Conservation (phyloP, 768 basidiomycete species). For the Pleurotus djamor region DNA sequence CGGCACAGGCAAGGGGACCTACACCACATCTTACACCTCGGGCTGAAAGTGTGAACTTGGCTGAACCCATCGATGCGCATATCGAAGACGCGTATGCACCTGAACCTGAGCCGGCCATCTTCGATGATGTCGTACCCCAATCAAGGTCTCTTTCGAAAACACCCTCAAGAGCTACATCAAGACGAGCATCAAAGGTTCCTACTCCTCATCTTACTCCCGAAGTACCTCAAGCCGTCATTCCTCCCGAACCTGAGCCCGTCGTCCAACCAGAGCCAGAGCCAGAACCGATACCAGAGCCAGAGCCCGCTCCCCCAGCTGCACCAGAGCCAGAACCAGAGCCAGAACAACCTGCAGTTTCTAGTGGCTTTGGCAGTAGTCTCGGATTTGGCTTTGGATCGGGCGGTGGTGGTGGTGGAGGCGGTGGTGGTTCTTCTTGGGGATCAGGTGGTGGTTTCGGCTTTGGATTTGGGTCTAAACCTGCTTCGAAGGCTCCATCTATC, state of each 20-base stretch:
- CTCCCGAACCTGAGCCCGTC: not conserved
- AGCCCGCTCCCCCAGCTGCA: too few relatives aligned
- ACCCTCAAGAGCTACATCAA: not conserved
- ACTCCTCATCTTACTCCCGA: not conserved
- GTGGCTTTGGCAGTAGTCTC: not conserved
- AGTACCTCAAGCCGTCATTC: not conserved
- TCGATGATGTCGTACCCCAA: constrained; percentile 3
- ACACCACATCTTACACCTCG: constrained; percentile 1
- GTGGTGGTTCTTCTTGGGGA: not conserved
- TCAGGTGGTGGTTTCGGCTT: not conserved
- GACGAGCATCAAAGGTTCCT: not conserved
- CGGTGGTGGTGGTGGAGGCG: not conserved
- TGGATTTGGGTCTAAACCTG: not conserved
- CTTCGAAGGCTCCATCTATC: not conserved
- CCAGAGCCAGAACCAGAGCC: too few relatives aligned
- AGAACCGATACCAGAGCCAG: too few relatives aligned
- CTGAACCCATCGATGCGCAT: constrained; percentile 10
- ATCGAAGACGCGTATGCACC: not conserved
- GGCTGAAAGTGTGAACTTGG: not conserved
- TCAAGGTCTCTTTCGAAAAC: not conserved
- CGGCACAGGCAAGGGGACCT: not conserved
- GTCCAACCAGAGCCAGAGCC: too few relatives aligned
- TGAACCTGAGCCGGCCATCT: not conserved
- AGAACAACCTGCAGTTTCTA: not conserved
- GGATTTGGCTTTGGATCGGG: not conserved